phyloP scores from a whole-genome alignment of 371 early-diverging fungal species.

The Mucor indicus region DNA sequence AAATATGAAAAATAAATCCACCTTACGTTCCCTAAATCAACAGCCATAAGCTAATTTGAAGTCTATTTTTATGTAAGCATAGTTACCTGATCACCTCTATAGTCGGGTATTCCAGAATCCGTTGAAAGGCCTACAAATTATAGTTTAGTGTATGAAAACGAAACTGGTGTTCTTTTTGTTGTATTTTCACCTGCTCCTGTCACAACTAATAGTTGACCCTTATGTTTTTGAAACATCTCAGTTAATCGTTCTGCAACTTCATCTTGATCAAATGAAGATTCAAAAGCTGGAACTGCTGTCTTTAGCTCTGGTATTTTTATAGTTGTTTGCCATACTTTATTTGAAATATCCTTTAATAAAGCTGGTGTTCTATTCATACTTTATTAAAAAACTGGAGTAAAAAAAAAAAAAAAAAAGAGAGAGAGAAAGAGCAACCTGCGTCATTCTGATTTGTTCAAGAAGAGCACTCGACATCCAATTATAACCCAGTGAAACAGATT shows the following conservation, averaged over 20 bases:
- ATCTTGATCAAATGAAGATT: slow-evolving; percentile 21
- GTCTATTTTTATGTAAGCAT: neutral
- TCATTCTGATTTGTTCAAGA: too few species aligned
- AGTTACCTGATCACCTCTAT: slow-evolving; percentile 70
- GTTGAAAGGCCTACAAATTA: slow-evolving; percentile 66
- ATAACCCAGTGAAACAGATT: too few species aligned
- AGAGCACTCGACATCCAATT: too few species aligned
- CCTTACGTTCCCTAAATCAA: slow-evolving; percentile 11
- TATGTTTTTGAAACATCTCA: slow-evolving; percentile 39
- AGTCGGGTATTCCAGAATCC: slow-evolving; percentile 86
- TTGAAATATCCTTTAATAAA: slow-evolving; percentile 2
- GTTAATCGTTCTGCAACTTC: slow-evolving; percentile 32
- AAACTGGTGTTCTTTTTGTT: neutral
- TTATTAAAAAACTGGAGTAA: too few species aligned
- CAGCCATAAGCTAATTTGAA: neutral
- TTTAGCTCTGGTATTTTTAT: slow-evolving; percentile 39
- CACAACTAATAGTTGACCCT: slow-evolving; percentile 44
- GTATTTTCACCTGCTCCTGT: slow-evolving; percentile 45
- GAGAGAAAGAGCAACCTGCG: too few species aligned
- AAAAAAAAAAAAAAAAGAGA: too few species aligned
- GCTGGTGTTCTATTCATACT: too few species aligned
- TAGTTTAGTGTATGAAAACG: neutral
- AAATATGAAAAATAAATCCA: neutral
- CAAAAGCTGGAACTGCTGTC: slow-evolving; percentile 10
- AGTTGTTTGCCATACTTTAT: slow-evolving; percentile 29